Conservation (phyloP, 352 stramenopile genomes). For the Phytophthora rubi region DNA sequence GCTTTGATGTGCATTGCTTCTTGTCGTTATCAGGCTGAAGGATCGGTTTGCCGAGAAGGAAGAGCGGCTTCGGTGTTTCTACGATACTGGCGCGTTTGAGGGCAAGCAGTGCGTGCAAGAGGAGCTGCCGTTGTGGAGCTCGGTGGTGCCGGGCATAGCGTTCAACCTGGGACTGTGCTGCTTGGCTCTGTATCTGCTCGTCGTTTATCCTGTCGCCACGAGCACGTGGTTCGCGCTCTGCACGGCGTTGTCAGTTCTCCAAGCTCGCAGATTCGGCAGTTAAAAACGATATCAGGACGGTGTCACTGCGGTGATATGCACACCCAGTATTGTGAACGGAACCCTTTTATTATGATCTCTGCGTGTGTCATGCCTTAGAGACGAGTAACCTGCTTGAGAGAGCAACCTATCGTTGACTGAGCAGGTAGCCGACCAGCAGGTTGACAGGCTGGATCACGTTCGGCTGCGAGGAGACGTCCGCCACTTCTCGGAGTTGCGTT, state of each 20-base stretch:
- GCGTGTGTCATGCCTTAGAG: neutral
- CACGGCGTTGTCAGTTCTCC: conserved; percentile 51
- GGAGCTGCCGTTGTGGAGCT: conserved; percentile 36
- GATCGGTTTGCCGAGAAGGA: conserved; percentile 56
- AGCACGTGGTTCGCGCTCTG: conserved; percentile 54
- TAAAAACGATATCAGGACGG: conserved; percentile 8
- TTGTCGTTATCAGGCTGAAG: conserved; percentile 1
- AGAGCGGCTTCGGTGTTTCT: conserved; percentile 61
- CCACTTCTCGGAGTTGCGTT: conserved; percentile 59
- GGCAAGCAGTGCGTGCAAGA: conserved; percentile 45
- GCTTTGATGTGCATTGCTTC: neutral
- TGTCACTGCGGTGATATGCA: neutral
- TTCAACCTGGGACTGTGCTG: conserved; percentile 54
- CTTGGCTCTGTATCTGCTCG: conserved; percentile 38
- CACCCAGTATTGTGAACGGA: neutral
- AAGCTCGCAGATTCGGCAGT: conserved; percentile 59
- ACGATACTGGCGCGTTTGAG: conserved; percentile 57
- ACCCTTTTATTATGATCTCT: conserved; percentile 9
- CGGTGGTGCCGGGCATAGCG: conserved; percentile 36
- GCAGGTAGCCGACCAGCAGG: neutral
- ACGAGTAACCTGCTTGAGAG: neutral
- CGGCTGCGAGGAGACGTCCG: conserved; percentile 14
- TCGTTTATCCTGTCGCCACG: conserved; percentile 41
- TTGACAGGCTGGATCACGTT: neutral
- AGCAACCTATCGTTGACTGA: neutral